phyloP scores from a whole-genome alignment of 164 flowering plant species.

The Protea cynaroides region DNA sequence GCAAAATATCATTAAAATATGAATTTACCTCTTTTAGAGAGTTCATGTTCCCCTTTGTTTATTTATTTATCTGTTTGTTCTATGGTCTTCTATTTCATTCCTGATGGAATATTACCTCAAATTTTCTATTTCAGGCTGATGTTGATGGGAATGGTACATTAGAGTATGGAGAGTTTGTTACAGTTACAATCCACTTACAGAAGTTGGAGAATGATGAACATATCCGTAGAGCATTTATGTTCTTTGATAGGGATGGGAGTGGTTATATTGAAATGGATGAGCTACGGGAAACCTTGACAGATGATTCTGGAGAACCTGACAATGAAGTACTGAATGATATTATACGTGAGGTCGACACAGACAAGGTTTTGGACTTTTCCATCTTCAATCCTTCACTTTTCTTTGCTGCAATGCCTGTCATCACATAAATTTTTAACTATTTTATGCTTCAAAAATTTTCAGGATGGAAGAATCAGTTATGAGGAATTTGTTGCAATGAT shows the following conservation, averaged over 20 bases:
- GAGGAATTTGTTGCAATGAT: conserved; percentile 96
- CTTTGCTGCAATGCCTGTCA: not conserved
- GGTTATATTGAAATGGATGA: conserved; percentile 83
- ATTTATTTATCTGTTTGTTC: not conserved
- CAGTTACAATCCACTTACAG: conserved; percentile 93
- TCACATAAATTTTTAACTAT: not conserved
- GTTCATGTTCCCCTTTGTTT: conserved; percentile 5
- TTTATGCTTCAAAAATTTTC: conserved; percentile 1
- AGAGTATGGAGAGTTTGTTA: conserved; percentile 95
- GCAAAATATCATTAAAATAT: not conserved
- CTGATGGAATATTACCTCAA: not conserved
- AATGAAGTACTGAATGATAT: conserved; percentile 67
- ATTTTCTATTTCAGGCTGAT: conserved; percentile 65
- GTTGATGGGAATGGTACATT: conserved; percentile 93
- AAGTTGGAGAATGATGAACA: conserved; percentile 96
- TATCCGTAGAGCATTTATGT: conserved; percentile 77
- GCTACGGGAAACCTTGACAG: conserved; percentile 61
- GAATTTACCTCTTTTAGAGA: not conserved
- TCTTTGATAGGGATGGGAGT: conserved; percentile 85
- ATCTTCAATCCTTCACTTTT: not conserved
- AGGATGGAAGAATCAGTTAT: conserved; percentile 90
- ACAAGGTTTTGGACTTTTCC: conserved; percentile 54
- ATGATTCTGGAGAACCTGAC: conserved; percentile 73
- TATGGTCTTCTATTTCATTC: not conserved
- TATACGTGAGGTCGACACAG: conserved; percentile 89